These are phyloP conservation scores for Yamadazyma trypodendri DNA, from an alignment of 1,139 yeast species.

Conservation along the genomic window DNA sequence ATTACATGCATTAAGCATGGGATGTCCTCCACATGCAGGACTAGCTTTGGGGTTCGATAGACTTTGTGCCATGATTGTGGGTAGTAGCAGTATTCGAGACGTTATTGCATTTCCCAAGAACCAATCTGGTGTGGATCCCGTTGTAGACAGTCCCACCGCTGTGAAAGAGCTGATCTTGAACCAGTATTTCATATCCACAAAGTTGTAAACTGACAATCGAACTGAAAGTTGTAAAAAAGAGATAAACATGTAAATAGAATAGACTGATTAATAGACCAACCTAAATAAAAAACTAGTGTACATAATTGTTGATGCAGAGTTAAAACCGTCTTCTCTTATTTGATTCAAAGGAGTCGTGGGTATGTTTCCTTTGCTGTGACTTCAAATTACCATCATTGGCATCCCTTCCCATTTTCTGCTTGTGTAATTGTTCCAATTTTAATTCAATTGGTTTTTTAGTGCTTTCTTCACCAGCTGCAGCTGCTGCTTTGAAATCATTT, in stretches of 20 bases:
- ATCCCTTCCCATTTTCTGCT: constrained; percentile 30
- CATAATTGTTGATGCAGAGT: constrained; percentile 6
- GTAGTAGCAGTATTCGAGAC: constrained; percentile 75
- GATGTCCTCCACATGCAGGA: constrained; percentile 99
- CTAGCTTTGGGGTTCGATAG: constrained; percentile 94
- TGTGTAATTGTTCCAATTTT: constrained; percentile 41
- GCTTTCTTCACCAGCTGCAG: constrained; percentile 19
- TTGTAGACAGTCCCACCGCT: constrained; percentile 79
- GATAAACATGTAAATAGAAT: no score
- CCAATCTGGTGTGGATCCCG: constrained; percentile 81
- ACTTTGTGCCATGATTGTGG: constrained; percentile 84
- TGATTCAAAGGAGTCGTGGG: constrained; percentile 15
- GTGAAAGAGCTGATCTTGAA: constrained; percentile 51
- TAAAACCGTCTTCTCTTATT: constrained; percentile 14
- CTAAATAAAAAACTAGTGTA: constrained; percentile 7
- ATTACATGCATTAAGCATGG: constrained; percentile 75
- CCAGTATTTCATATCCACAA: constrained; percentile 43
- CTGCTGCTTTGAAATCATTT: constrained; percentile 39
- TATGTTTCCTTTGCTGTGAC: constrained; percentile 11
- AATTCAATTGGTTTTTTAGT: constrained; percentile 43
- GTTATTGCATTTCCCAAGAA: constrained; percentile 97
- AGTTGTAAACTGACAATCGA: constrained; percentile 4
- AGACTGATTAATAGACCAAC: no score
- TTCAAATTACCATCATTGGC: constrained; percentile 16
- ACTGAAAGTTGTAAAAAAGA: no score